A percentile compares a stretch with the other conserved stretches of the same genome.
These are phyloP conservation scores for Pseudozyma sp. DNA, from an alignment of 1,284 basidiomycete genomes.

Conservation along the genomic window DNA sequence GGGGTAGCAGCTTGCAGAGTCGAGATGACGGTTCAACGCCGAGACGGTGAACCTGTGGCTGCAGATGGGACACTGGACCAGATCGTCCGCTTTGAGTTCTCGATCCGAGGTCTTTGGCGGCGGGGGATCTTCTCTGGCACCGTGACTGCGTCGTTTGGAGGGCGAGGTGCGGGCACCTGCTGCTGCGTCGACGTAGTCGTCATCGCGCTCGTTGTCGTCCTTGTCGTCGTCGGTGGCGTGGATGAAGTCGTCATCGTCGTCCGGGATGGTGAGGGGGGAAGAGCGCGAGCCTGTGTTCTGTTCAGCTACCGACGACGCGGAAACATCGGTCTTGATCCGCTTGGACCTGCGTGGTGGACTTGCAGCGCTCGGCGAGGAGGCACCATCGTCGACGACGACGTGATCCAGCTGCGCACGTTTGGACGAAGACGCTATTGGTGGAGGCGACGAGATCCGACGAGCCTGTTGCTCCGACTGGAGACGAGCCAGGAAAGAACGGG, in stretches of 20 bases:
- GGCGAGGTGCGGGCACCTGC: constrained; percentile 12
- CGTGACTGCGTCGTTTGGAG: constrained; percentile 13
- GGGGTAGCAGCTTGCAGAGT: constrained; percentile 41
- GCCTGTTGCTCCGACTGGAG: constrained; percentile 10
- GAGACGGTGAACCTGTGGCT: constrained; percentile 50
- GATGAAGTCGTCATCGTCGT: constrained; percentile 24
- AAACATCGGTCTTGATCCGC: constrained; percentile 26
- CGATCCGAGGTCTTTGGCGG: constrained; percentile 7
- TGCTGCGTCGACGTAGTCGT: constrained; percentile 12
- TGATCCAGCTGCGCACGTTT: constrained; percentile 16
- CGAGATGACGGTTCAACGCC: constrained; percentile 61
- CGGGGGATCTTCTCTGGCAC: neutral
- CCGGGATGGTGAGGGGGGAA: constrained; percentile 35
- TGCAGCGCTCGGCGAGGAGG: neutral
- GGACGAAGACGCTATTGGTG: neutral
- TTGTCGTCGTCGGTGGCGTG: constrained; percentile 12
- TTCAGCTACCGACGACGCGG: constrained; percentile 2
- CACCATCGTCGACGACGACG: neutral
- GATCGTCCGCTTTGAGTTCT: constrained; percentile 38
- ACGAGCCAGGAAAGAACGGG: constrained; percentile 33
- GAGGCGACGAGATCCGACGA: neutral
- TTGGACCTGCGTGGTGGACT: constrained; percentile 46
- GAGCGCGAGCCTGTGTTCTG: constrained; percentile 29
- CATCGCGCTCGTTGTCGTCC: constrained; percentile 17
- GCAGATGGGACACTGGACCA: constrained; percentile 62